phyloP scores from a whole-genome alignment of 441 rosid species.

The Francoa sonchifolia region DNA sequence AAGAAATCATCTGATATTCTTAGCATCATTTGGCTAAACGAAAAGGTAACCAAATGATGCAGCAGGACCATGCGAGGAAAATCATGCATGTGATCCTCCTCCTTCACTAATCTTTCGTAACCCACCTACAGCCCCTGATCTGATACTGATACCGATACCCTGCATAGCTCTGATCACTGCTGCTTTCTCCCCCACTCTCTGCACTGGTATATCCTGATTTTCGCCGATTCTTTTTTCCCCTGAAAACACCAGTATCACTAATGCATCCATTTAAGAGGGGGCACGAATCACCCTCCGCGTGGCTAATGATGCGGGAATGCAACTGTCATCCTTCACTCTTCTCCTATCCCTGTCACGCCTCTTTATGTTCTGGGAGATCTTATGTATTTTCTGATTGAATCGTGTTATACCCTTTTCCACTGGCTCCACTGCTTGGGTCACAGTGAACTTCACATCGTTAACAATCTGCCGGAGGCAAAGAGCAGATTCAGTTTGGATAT shows the following conservation, averaged over 20 bases:
- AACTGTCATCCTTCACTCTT: conserved; percentile 83
- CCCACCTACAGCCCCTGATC: conserved; percentile 75
- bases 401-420: conserved; percentile 88
- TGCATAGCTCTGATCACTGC: conserved; percentile 74
- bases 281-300: conserved; percentile 67
- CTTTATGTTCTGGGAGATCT: conserved; percentile 84
- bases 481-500: conserved; percentile 12
- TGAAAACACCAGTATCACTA: conserved; percentile 66
- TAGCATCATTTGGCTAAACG: too few species aligned
- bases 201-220: conserved; percentile 70
- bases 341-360: conserved; percentile 69
- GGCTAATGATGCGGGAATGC: conserved; percentile 42
- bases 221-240: conserved; percentile 60
- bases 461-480: conserved; percentile 54
- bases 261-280: conserved; percentile 85
- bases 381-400: conserved; percentile 81
- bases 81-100: too few species aligned
- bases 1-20: too few species aligned
- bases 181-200: conserved; percentile 98
- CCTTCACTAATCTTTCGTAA: conserved; percentile 67
- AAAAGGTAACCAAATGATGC: too few species aligned
- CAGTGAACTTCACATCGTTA: conserved; percentile 84
- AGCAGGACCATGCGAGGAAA: too few species aligned
- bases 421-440: conserved; percentile 94
- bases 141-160: too few species aligned